Evolutionary conservation across 257 asterid species (phyloP).

Genomic region (Solanum commersonii): DNA sequence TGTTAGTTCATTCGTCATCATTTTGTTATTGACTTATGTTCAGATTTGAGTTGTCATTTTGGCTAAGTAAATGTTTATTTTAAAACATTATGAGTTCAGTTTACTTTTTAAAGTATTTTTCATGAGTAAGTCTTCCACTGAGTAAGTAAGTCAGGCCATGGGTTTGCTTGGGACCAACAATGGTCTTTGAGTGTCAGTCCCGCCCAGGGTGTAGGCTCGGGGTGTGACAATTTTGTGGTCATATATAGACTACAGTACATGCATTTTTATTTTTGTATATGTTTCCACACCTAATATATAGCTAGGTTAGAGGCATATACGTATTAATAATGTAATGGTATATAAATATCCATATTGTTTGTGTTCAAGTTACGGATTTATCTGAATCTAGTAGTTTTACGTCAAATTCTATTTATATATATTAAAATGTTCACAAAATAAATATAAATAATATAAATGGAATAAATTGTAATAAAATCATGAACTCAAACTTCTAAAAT

Average conservation of each 20-base stretch:
- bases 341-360: background rate
- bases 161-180: too few species aligned
- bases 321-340: background rate
- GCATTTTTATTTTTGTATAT: background rate
- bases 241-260: background rate
- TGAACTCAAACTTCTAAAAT: background rate
- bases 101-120: too few species aligned
- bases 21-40: too few species aligned
- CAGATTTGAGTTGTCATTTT: too few species aligned
- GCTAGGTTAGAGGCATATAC: background rate
- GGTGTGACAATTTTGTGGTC: background rate
- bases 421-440: background rate
- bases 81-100: too few species aligned
- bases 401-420: background rate
- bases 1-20: too few species aligned
- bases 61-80: too few species aligned
- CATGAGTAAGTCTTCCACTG: too few species aligned
- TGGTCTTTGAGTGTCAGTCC: too few species aligned
- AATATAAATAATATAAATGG: background rate
- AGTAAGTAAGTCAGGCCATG: too few species aligned
- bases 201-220: too few species aligned
- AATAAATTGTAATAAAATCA: background rate
- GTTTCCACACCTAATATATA: background rate
- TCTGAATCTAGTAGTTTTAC: background rate
- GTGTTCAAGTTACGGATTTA: rapidly evolving